Conservation (phyloP, 2,329 filamentous ascomycete genomes). For the Diaporthe vaccinii region DNA sequence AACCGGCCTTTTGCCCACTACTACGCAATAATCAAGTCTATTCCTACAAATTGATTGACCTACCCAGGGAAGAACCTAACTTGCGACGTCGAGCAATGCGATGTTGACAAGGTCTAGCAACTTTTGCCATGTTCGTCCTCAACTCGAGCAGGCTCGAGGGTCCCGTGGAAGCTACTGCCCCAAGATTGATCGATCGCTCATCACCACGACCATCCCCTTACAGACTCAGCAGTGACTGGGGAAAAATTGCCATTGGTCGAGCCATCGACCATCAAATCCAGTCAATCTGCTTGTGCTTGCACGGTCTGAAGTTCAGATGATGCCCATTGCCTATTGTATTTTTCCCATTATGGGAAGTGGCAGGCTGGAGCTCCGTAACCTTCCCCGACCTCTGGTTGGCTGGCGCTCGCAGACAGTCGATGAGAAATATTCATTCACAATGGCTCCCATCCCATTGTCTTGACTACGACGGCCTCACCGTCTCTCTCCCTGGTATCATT, state of each 20-base stretch:
- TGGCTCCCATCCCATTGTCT: conserved; percentile 20
- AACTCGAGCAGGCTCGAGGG: background rate
- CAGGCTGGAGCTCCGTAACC: background rate
- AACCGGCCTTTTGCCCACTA: background rate
- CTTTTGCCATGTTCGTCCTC: background rate
- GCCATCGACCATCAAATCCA: background rate
- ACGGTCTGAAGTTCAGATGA: background rate
- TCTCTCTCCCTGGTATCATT: background rate
- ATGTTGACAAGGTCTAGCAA: background rate
- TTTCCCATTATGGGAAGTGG: background rate
- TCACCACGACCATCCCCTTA: background rate
- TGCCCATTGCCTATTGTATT: background rate
- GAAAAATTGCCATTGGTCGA: background rate
- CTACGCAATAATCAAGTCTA: no score
- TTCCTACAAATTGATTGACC: background rate
- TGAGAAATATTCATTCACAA: background rate
- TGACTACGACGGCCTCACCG: background rate
- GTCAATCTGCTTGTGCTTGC: background rate
- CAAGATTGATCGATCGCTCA: background rate
- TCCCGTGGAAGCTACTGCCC: background rate
- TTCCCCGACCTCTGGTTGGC: conserved; percentile 13
- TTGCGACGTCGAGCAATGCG: no score
- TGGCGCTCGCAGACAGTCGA: background rate
- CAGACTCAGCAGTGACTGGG: background rate
- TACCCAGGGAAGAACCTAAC: background rate